Conservation (phyloP, 306 rosid species). For the Quercus rubra region DNA sequence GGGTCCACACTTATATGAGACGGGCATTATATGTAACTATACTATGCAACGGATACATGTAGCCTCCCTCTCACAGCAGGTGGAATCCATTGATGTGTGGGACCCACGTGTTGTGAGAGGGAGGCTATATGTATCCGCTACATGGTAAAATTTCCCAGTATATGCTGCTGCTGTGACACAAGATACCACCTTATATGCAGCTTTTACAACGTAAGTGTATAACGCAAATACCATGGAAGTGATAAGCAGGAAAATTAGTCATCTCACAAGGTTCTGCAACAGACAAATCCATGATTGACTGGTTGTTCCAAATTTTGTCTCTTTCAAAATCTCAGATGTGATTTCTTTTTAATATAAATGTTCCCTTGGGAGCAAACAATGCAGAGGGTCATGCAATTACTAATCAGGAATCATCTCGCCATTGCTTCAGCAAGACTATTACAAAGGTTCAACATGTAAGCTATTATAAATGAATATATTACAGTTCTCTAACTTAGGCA, state of each 20-base stretch:
- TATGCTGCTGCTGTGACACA: no score
- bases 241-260: background rate
- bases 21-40: no score
- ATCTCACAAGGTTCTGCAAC: background rate
- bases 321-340: background rate
- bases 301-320: background rate
- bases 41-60: no score
- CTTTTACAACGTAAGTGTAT: background rate
- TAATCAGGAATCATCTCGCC: background rate
- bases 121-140: no score
- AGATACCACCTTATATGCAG: no score
- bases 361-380: background rate
- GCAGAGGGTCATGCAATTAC: background rate
- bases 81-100: no score
- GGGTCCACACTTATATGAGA: no score
- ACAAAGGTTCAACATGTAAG: background rate
- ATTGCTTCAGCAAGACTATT: background rate
- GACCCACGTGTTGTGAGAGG: no score
- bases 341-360: background rate
- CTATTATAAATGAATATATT: background rate
- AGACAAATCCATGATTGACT: background rate
- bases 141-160: no score
- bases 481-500: background rate
- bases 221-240: background rate
- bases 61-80: no score